Conservation (phyloP, 257 asterid genomes). For the Solanum bulbocastanum region DNA sequence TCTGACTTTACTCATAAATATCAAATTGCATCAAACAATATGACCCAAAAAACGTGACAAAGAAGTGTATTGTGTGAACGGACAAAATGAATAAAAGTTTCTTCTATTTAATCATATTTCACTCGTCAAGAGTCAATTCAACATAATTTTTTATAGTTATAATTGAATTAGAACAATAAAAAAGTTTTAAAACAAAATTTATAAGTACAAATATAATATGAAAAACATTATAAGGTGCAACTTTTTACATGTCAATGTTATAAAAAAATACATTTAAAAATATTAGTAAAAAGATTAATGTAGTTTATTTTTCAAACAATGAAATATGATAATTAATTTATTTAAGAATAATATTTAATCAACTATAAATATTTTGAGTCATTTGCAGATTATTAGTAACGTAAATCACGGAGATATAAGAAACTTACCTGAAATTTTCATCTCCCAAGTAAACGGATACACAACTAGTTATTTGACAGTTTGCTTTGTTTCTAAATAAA, state of each 20-base stretch:
- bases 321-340: too few species aligned
- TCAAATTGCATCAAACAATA: neutral
- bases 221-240: neutral
- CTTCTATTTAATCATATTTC: too few species aligned
- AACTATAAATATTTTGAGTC: neutral
- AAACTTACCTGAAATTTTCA: neutral
- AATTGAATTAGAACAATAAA: neutral
- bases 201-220: neutral
- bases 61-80: neutral
- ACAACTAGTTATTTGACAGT: neutral
- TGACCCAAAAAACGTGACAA: neutral
- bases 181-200: neutral
- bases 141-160: neutral
- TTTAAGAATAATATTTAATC: neutral
- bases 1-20: neutral
- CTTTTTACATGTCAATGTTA: neutral
- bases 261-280: too few species aligned
- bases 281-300: neutral
- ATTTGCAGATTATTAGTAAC: neutral
- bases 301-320: too few species aligned
- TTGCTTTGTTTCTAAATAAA: neutral
- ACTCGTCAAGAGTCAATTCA: neutral
- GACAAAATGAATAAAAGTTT: neutral
- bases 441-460: neutral
- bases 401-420: neutral